Conservation (phyloP, 768 basidiomycete genomes). For the Glaciozyma antarctica region DNA sequence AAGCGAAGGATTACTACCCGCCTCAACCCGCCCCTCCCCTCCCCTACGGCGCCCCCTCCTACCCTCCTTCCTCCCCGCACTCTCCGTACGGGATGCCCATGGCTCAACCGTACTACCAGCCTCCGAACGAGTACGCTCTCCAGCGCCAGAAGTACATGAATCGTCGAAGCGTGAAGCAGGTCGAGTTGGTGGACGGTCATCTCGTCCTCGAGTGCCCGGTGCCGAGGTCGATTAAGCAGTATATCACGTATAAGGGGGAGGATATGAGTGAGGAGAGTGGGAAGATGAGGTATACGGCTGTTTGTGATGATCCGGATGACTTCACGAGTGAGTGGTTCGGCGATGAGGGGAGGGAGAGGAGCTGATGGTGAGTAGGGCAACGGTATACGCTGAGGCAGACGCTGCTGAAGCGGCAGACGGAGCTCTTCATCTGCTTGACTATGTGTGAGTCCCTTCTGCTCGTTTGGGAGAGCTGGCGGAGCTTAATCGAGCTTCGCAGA, state of each 20-base stretch:
- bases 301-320: conserved; percentile 23
- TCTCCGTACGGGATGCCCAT: neutral
- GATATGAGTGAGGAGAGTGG: conserved; percentile 41
- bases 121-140: neutral
- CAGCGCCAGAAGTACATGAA: conserved; percentile 15
- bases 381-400: conserved; percentile 60
- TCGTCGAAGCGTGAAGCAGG: conserved; percentile 10
- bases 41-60: neutral
- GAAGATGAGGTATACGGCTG: conserved; percentile 42
- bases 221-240: conserved; percentile 70
- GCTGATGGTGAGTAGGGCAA: neutral
- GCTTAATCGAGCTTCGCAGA: conserved; percentile 33
- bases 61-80: conserved; percentile 1
- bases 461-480: neutral
- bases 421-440: conserved; percentile 86
- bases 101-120: neutral
- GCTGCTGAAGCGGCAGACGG: conserved; percentile 66
- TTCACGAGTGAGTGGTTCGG: neutral
- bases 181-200: conserved; percentile 64
- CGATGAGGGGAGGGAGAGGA: neutral
- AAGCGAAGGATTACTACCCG: conserved; percentile 3
- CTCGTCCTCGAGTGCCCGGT: conserved; percentile 73
- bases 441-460: conserved; percentile 50
- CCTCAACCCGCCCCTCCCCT: neutral
- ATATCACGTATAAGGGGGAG: conserved; percentile 58